Base-by-base conservation (phyloP, 2,329 filamentous ascomycete genomes). In the Xylariaceae sp. region DNA sequence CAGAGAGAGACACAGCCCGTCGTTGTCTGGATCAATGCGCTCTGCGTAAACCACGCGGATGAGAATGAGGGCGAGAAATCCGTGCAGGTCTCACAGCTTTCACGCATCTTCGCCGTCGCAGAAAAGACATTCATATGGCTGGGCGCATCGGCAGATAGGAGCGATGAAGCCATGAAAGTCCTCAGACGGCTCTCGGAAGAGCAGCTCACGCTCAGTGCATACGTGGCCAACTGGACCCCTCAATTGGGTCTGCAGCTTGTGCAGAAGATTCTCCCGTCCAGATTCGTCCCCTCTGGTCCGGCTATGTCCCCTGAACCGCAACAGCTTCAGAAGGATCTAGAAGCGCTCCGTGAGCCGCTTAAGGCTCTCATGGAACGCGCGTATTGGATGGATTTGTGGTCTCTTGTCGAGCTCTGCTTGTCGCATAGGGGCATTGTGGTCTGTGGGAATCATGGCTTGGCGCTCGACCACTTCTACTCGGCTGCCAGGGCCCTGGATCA, bases 21-120 rank as follows among this genome's bases (percentile, higher is more conserved):
- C 6, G 60, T 60, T 0, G 45, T 69, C 37, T 71, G 67, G 67
- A 61, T 71, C 30, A 65, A 66, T 45, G 65, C 66, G 13, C 56
- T 71, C 7, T 71, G 69, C 51, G 66, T 69, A 34, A 66, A 70
- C 52, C 63, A 65, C 8, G 63, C 52, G 6, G 64, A 68, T 37
- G 52, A 50, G 4, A 49, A 57, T 1, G 58, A 61, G 52, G 54
- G 18, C 4, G 69, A 70, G 56, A 66, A 59, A 52, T 68, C 65
- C 2, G 60, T 60, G 2, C 67, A 70, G 53, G 51, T 65, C 13
- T 30, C 61, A 7, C 64, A 66, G 17, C 57, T 68, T 6, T 53
- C 65, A 1, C 55, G 58, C 15, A 65, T 68, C 23, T 66, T 53
- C 47, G 55, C 60, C 13, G 49, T 47, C 7, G 66, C 65, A 0